Conservation (phyloP, 2,329 filamentous ascomycete species). For the Juglanconis juglandina region DNA sequence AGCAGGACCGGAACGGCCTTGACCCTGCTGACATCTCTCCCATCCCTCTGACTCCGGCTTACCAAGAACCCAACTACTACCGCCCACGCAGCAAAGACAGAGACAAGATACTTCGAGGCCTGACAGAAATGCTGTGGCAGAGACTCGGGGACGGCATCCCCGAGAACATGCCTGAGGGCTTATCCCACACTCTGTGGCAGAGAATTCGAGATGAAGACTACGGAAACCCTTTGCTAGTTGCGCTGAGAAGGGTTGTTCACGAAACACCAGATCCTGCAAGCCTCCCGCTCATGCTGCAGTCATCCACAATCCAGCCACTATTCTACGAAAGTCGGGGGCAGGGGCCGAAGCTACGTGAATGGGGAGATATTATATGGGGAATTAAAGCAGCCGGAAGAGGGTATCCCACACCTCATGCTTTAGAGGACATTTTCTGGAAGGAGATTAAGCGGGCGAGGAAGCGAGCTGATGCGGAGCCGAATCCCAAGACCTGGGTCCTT, state of each 20-base stretch:
- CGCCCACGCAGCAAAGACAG: not conserved
- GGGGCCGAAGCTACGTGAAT: not conserved
- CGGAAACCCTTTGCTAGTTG: not conserved
- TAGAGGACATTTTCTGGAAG: slow-evolving; percentile 10
- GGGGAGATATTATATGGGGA: slow-evolving; percentile 3
- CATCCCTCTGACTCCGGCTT: not conserved
- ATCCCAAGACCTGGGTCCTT: no score
- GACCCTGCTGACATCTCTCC: no score
- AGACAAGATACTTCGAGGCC: not conserved
- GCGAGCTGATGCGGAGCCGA: not conserved
- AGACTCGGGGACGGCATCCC: not conserved
- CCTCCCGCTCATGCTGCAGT: no score
- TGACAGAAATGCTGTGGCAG: slow-evolving; percentile 1
- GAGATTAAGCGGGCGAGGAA: slow-evolving; percentile 1
- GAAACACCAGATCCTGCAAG: not conserved
- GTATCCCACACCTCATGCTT: slow-evolving; percentile 1
- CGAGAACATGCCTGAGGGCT: not conserved
- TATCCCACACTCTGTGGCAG: slow-evolving; percentile 6
- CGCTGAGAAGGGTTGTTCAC: not conserved
- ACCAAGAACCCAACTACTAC: slow-evolving; percentile 9
- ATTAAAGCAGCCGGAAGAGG: slow-evolving; percentile 6
- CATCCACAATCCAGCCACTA: not conserved
- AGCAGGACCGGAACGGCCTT: not conserved
- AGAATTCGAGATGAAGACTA: slow-evolving; percentile 6
- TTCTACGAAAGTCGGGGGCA: not conserved